Conservation (phyloP, 768 basidiomycete genomes). For the Mycena vulgaris region DNA sequence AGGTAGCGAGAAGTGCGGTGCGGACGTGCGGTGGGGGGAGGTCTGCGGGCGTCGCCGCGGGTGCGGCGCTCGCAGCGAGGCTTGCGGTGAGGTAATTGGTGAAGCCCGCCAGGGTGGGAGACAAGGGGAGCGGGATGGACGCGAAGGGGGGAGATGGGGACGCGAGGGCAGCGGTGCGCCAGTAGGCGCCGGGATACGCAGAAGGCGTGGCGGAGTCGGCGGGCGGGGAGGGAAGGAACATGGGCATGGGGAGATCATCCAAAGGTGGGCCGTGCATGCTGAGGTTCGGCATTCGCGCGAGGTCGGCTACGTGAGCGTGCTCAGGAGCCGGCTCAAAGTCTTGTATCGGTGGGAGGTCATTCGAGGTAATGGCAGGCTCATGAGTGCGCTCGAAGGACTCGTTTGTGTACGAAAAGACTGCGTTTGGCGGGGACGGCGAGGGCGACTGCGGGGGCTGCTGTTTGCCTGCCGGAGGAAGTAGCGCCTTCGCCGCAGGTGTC, state of each 20-base stretch:
- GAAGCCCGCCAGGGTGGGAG: conserved; percentile 32
- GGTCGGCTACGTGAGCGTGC: neutral
- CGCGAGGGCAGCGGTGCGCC: conserved; percentile 27
- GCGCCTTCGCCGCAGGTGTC: conserved; percentile 37
- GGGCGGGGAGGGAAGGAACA: conserved; percentile 24
- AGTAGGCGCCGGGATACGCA: conserved; percentile 25
- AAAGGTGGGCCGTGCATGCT: neutral
- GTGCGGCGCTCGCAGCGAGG: conserved; percentile 14
- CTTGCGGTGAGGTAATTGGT: conserved; percentile 11
- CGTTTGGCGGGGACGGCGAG: conserved; percentile 19
- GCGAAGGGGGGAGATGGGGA: conserved; percentile 8
- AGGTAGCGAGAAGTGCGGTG: conserved; percentile 43
- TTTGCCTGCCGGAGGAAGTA: conserved; percentile 38
- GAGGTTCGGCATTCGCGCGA: neutral
- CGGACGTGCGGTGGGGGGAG: conserved; percentile 47
- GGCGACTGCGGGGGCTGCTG: conserved; percentile 13
- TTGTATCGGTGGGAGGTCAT: neutral
- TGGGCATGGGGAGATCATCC: conserved; percentile 21
- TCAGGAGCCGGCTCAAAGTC: neutral
- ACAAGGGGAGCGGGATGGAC: neutral
- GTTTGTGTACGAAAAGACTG: conserved; percentile 24
- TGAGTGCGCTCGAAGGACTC: conserved; percentile 37
- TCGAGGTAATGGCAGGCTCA: neutral
- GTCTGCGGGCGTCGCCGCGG: conserved; percentile 35
- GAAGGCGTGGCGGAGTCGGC: conserved; percentile 32